Percentiles rank a stretch among this genome's conserved stretches.
phyloP scores from a whole-genome alignment of 257 asterid species.

The Fraxinus pennsylvanica region DNA sequence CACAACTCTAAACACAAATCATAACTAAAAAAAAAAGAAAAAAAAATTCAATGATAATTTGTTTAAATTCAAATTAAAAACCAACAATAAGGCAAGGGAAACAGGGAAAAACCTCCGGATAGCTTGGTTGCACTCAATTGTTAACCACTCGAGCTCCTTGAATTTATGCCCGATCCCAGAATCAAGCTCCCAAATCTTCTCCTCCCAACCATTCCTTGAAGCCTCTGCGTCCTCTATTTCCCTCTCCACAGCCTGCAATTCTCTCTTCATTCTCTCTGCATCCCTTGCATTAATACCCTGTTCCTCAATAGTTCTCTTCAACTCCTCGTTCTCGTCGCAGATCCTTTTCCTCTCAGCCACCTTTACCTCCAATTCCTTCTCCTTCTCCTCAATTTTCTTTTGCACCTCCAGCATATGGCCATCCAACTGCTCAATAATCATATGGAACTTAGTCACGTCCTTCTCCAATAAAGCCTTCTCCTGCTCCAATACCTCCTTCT shows the following conservation, averaged over 20 bases:
- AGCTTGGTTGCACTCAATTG: conserved; percentile 79
- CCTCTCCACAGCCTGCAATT: conserved; percentile 74
- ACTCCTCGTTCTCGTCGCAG: conserved; percentile 75
- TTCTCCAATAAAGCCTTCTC: conserved; percentile 62
- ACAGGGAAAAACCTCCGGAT: conserved; percentile 56
- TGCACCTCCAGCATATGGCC: conserved; percentile 45
- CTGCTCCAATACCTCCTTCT: conserved; percentile 70
- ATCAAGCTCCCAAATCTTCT: conserved; percentile 81
- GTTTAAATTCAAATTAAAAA: background rate
- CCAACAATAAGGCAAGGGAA: conserved; percentile 14
- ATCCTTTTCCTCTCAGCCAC: conserved; percentile 63
- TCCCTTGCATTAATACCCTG: conserved; percentile 84
- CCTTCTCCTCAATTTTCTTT: conserved; percentile 66
- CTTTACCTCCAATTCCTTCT: conserved; percentile 59
- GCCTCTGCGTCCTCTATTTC: conserved; percentile 68
- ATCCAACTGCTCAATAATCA: conserved; percentile 56
- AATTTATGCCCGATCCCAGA: conserved; percentile 61
- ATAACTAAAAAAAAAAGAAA: background rate
- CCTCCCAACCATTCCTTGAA: conserved; percentile 81
- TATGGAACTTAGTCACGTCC: conserved; percentile 70
- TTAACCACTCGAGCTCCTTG: conserved; percentile 73
- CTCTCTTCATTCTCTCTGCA: conserved; percentile 95
- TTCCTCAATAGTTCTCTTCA: conserved; percentile 80
- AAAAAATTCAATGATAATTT: background rate
- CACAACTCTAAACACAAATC: background rate